A percentile compares a stretch with the other conserved stretches of the same genome.
Evolutionary conservation across 352 stramenopile genomes (phyloP).

Genomic region (Globisporangium orthogonon): DNA sequence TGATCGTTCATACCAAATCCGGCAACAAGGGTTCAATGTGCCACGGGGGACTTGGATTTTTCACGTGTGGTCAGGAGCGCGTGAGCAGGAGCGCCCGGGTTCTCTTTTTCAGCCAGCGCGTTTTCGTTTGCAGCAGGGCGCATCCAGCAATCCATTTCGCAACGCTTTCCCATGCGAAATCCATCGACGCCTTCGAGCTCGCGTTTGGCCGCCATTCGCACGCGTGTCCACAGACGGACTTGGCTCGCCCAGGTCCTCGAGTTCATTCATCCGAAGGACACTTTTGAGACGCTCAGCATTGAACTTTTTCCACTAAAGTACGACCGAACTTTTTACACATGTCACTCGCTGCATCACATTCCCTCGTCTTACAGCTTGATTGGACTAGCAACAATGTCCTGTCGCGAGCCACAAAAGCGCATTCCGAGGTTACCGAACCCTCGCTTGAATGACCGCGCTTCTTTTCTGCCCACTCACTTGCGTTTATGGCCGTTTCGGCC

Average conservation of each 20-base stretch:
- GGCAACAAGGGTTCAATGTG: neutral
- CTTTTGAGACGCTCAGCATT: too few relatives aligned
- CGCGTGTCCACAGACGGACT: neutral
- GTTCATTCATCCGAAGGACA: too few relatives aligned
- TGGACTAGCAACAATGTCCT: too few relatives aligned
- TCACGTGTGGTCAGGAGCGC: neutral
- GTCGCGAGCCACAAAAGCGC: too few relatives aligned
- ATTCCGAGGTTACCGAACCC: neutral
- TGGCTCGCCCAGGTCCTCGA: too few relatives aligned
- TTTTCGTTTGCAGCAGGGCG: neutral
- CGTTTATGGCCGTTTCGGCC: neutral
- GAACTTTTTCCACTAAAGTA: too few relatives aligned
- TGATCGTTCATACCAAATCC: too few relatives aligned
- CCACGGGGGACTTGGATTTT: neutral
- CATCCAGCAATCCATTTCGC: neutral
- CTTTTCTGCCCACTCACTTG: neutral
- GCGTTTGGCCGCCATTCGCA: neutral
- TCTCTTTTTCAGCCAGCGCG: neutral
- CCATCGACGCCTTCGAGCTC: neutral
- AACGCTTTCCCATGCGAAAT: neutral
- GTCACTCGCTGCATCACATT: too few relatives aligned
- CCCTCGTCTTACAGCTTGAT: too few relatives aligned
- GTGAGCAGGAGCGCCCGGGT: too few relatives aligned
- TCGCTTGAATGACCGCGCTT: neutral
- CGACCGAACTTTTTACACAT: too few relatives aligned